Base-by-base conservation (phyloP, 495 filamentous ascomycete genomes). In the Achaetomiella virescens region DNA sequence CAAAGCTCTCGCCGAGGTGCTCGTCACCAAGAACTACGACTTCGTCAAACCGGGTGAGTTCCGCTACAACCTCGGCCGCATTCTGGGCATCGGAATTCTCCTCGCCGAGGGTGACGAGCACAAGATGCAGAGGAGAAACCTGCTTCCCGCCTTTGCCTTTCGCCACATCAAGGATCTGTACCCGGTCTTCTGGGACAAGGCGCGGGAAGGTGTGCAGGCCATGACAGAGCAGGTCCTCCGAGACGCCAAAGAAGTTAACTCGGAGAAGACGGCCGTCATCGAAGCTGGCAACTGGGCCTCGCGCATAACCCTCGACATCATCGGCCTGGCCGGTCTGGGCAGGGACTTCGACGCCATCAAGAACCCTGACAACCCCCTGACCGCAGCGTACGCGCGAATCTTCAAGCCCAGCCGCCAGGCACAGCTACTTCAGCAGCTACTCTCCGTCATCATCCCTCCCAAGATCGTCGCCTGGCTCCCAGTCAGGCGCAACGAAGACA, bases 61-160 rank as follows among this genome's bases (percentile, higher is more conserved):
- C 21, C 74, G 81, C 3, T 61, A 66, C 14, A 76, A 72, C 5
- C 60, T 97, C 25, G 79, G 80, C 18, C 79, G 79, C 6, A 66
- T 95, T 5, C 68, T 92, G 7, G 92, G 92, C 0, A 66, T 87
- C 42, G 91, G 92, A 0, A 59, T 97, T 0, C 71, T 96, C 11
- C 74, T 96, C 6, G 86, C 89, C 1, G 91, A 97, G 68, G 91
- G 91, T 20, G 86, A 91, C 12, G 88, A 89, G 56, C 90, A 96
- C 65, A 90, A 85, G 74, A 74, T 77, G 43, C 90, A 95, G 76
- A 78, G 91, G 12, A 89, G 84, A 62, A 83, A 85, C 47, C 76
- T 96, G 2, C 81, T 87, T 75, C 91, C 90, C 1, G 91, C 90
- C 0, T 97, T 97, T 63, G 74, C 84, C 12, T 95, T 87, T 65